phyloP scores from a whole-genome alignment of 768 basidiomycete species.

The Tubosaeta sp. region DNA sequence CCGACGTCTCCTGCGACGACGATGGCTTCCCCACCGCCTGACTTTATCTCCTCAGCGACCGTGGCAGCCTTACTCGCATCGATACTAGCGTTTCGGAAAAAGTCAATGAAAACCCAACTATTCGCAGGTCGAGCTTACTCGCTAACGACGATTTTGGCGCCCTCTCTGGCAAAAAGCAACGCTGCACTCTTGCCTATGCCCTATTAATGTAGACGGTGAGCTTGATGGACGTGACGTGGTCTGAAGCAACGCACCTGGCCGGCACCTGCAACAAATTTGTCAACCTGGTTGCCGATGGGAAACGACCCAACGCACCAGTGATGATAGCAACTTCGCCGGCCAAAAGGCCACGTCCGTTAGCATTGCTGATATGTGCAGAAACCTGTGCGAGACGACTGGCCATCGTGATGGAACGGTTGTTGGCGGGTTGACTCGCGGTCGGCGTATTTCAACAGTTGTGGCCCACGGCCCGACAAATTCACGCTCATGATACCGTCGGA shows the following conservation, averaged over 20 bases:
- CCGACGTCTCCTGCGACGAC: slow-evolving; percentile 76
- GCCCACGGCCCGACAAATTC: not conserved
- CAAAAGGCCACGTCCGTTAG: slow-evolving; percentile 52
- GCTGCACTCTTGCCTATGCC: slow-evolving; percentile 78
- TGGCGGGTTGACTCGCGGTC: not conserved
- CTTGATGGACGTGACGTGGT: not conserved
- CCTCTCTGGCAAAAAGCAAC: slow-evolving; percentile 76
- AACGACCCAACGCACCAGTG: slow-evolving; percentile 51
- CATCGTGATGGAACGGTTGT: slow-evolving; percentile 32
- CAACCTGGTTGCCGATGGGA: not conserved
- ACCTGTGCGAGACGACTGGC: slow-evolving; percentile 63
- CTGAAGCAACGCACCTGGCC: slow-evolving; percentile 52
- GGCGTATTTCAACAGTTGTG: not conserved
- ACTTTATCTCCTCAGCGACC: slow-evolving; percentile 71
- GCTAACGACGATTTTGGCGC: slow-evolving; percentile 81
- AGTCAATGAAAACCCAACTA: slow-evolving; percentile 1
- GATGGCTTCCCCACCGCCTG: slow-evolving; percentile 68
- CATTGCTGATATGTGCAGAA: slow-evolving; percentile 61
- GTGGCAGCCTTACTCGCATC: slow-evolving; percentile 63
- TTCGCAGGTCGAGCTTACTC: slow-evolving; percentile 46
- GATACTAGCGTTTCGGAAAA: slow-evolving; percentile 42
- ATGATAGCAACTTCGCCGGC: slow-evolving; percentile 81
- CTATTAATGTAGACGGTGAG: slow-evolving; percentile 31
- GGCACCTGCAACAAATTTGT: slow-evolving; percentile 46
- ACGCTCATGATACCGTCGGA: not conserved